Base-by-base conservation (phyloP, 2,329 filamentous ascomycete species). In the Cladosporium sp. region DNA sequence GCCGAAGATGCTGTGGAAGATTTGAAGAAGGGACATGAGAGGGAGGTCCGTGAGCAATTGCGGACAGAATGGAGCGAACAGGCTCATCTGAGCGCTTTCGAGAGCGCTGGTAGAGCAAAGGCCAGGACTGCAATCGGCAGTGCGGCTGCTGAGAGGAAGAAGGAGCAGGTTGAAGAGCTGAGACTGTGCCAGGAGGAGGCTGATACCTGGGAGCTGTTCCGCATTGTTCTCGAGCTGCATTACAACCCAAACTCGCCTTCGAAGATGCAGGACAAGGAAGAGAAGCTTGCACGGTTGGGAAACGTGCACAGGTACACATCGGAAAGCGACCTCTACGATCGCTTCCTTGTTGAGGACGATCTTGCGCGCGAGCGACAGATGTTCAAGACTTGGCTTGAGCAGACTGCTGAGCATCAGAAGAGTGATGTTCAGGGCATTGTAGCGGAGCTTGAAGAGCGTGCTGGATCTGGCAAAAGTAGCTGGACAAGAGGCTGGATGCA, bases 401-500 rank as follows among this genome's bases (percentile, higher is more conserved):
- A 87, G 70, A 92, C 88, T 52, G 91, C 92, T 1, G 86, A 89
- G 38, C 81, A 83, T 61, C 85, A 87, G 30, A 86, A 87, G 3
- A 88, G 88, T 49, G 88, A 91, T 68, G 88, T 97, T 34, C 88
- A 93, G 70, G 86, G 89, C 30, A 82, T 96, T 32, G 90, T 93
- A 60, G 85, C 88, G 62, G 90, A 94, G 65, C 84, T 93, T 8
- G 76, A 79, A 67, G 63, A 68, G 64, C 90, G 93, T 75, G 85
- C 88, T 67, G 91, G 94, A 67, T 85, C 92, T 72, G 90, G 91
- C 11, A 79, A 81, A 59, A 92, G 93, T 59, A 88, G 93, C 11
- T 92, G 95, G 81, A 88, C 91, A 32, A 89, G 93, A 76, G 94
- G 94, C 49, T 97, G 93, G 92, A 87, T 97, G 69, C 92, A 97